Evolutionary conservation across 179 eudicot genomes (phyloP), one percentile per base, ranked within the genome.

Genomic region (Drosera spatulata): DNA sequence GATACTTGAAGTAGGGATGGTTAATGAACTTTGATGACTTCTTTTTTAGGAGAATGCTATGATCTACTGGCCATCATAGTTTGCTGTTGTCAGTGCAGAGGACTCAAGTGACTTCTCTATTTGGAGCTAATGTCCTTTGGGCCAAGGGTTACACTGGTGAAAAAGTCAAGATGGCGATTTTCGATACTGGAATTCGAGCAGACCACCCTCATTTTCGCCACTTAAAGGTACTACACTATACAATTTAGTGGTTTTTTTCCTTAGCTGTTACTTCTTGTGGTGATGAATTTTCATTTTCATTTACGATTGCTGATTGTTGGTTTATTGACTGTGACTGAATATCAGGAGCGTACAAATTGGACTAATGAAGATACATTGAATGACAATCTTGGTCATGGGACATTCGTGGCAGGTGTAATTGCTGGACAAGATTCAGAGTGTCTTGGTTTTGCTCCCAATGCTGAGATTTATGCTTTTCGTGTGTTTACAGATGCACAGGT

Each of bases 401-500:
- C 99, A 58, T 93, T 93, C 75, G 99, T 93, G 54, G 99, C 99
- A 58, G 99, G 99, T 15, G 96, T 93, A 62, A 73, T 93, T 66
- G 91, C 99, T 69, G 95, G 99, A 71, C 82, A 82, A 81, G 88
- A 88, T 65, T 63, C 82, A 13, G 96, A 86, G 67, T 93, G 99
- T 74, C 86, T 81, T 56, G 99, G 99, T 53, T 93, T 93, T 82
- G 99, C 99, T 56, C 96, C 99, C 44, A 93, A 93, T 59, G 80
- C 99, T 6, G 99, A 93, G 75, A 84, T 93, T 62, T 89, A 86
- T 75, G 96, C 99, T 58, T 93, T 86, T 69, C 91, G 96, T 49
- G 99, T 93, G 53, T 93, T 93, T 66, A 88, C 99, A 41, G 98
- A 93, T 81, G 90, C 95, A 12, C 96, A 88, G 99, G 99, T 93